phyloP scores from a whole-genome alignment of 2,329 filamentous ascomycete genomes.

The Rhynchosporium agropyri region DNA sequence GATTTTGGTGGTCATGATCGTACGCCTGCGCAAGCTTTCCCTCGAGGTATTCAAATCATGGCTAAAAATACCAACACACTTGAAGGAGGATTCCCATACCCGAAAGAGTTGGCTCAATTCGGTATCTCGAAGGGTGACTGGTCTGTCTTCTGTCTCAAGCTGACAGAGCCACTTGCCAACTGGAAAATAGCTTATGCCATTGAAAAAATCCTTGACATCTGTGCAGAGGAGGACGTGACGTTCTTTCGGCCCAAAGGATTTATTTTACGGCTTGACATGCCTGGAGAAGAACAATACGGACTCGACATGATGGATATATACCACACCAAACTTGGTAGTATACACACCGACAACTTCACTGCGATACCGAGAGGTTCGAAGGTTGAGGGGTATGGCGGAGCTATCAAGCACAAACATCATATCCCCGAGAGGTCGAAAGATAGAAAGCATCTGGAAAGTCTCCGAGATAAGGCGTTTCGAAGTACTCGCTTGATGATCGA shows the following conservation, averaged over 20 bases:
- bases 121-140: conserved; percentile 24
- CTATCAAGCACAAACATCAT: conserved; percentile 17
- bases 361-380: background rate
- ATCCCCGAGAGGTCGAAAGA: conserved; percentile 2
- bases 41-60: conserved; percentile 24
- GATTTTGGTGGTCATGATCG: background rate
- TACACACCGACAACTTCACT: conserved; percentile 18
- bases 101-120: conserved; percentile 21
- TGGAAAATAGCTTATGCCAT: conserved; percentile 23
- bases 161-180: conserved; percentile 6
- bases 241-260: conserved; percentile 32
- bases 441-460: conserved; percentile 7
- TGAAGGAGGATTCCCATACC: conserved; percentile 29
- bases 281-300: conserved; percentile 32
- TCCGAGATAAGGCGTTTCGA: conserved; percentile 20
- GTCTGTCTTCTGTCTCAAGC: conserved; percentile 16
- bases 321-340: conserved; percentile 16
- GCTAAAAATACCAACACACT: conserved; percentile 23
- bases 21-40: conserved; percentile 16
- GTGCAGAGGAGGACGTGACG: conserved; percentile 26
- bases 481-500: conserved; percentile 29
- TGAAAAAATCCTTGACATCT: conserved; percentile 30
- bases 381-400: background rate
- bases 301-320: conserved; percentile 35
- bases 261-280: conserved; percentile 34